Conservation (phyloP, 108 stramenopile species). For the Cyclotella choctawhatcheeana region DNA sequence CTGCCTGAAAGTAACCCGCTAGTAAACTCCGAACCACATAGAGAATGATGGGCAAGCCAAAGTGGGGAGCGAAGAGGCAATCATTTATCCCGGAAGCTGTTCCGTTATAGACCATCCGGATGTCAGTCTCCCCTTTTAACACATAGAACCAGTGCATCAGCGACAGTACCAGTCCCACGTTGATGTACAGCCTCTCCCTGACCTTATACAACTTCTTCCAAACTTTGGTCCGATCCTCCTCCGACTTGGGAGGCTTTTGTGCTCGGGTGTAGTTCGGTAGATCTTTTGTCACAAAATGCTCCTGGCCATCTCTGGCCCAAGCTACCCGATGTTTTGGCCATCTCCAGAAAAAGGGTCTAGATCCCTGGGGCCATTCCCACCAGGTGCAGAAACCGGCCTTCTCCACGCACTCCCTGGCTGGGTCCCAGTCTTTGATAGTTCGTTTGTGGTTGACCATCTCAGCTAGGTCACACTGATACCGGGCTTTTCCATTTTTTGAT, state of each 20-base stretch:
- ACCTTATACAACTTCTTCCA: neutral
- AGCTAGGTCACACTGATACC: no score
- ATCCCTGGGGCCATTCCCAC: slow-evolving; percentile 56
- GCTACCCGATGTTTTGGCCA: slow-evolving; percentile 25
- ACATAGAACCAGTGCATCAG: slow-evolving; percentile 41
- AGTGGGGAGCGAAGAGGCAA: slow-evolving; percentile 45
- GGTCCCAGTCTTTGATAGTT: no score
- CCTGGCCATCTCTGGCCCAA: no score
- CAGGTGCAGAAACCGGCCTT: slow-evolving; percentile 18
- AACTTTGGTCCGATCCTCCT: neutral
- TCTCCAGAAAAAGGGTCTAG: slow-evolving; percentile 45
- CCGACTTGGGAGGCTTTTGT: no score
- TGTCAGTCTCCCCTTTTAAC: slow-evolving; percentile 53
- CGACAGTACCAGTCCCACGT: neutral
- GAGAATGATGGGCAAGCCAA: slow-evolving; percentile 38
- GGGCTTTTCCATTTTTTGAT: no score
- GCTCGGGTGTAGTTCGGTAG: no score
- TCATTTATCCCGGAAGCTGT: slow-evolving; percentile 53
- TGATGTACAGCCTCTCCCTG: slow-evolving; percentile 34
- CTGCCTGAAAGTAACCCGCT: slow-evolving; percentile 25
- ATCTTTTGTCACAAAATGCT: no score
- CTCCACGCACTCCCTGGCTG: slow-evolving; percentile 18
- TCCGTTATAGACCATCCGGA: no score
- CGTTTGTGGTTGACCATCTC: no score
- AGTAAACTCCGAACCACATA: slow-evolving; percentile 5